These are phyloP conservation scores for Juncus inflexus DNA, from an alignment of 176 grass and related monocot species.

Conservation along the genomic window DNA sequence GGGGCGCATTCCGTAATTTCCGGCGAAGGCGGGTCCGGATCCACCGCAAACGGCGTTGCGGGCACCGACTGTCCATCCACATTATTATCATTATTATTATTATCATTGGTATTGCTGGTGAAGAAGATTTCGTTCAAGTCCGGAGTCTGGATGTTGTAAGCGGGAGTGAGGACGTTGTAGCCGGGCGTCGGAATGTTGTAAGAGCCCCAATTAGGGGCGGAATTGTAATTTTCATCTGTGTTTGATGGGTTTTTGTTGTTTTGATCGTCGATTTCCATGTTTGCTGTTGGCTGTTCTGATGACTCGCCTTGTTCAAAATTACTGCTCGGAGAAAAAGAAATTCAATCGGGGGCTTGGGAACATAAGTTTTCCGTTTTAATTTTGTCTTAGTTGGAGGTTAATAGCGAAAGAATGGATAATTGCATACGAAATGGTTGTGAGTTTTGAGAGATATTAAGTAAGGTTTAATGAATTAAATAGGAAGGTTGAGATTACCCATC, in stretches of 20 bases:
- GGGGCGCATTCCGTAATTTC: conserved; percentile 60
- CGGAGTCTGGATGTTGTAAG: conserved; percentile 54
- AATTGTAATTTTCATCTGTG: conserved; percentile 37
- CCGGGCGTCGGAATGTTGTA: conserved; percentile 29
- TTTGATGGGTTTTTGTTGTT: conserved; percentile 44
- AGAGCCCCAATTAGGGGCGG: conserved; percentile 44
- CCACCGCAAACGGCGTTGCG: conserved; percentile 41
- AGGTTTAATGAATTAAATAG: conserved; percentile 23
- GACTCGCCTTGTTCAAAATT: conserved; percentile 51
- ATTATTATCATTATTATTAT: conserved; percentile 7
- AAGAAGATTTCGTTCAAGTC: conserved; percentile 89
- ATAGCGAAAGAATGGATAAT: neutral
- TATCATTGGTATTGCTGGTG: conserved; percentile 32
- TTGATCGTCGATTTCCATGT: conserved; percentile 85
- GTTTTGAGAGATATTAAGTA: neutral
- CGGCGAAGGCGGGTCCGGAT: conserved; percentile 44
- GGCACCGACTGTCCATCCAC: conserved; percentile 49
- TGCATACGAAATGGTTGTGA: neutral
- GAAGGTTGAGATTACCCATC: conserved; percentile 47
- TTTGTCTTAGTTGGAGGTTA: neutral
- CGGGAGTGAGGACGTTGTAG: conserved; percentile 21
- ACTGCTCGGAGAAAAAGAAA: conserved; percentile 34
- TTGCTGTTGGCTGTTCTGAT: conserved; percentile 38
- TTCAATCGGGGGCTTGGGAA: too few species aligned
- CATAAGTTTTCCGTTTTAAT: neutral